Conservation (phyloP, 164 flowering plant genomes). For the Dillenia turbinata region DNA sequence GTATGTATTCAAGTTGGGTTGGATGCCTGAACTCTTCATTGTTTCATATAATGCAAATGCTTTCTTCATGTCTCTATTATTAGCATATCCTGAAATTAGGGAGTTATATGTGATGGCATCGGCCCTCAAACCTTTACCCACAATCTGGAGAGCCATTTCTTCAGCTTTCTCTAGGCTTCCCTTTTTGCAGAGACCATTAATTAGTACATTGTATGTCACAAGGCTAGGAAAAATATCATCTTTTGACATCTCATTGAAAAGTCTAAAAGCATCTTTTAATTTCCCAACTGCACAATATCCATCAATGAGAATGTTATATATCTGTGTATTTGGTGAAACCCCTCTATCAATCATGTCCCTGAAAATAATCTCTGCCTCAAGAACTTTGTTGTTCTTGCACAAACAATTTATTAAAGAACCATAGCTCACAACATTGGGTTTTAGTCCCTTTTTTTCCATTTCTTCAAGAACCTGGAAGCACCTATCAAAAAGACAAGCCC, state of each 20-base stretch:
- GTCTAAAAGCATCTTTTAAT: slow-evolving; percentile 37
- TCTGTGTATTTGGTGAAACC: slow-evolving; percentile 42
- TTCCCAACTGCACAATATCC: slow-evolving; percentile 49
- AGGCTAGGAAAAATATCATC: slow-evolving; percentile 41
- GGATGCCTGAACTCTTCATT: slow-evolving; percentile 42
- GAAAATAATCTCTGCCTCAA: slow-evolving; percentile 55
- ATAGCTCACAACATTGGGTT: slow-evolving; percentile 61
- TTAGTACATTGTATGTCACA: slow-evolving; percentile 68
- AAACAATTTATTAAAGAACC: slow-evolving; percentile 62
- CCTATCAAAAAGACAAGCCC: slow-evolving; percentile 32
- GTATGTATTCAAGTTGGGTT: slow-evolving; percentile 53
- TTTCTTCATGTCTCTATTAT: slow-evolving; percentile 31
- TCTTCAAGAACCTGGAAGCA: slow-evolving; percentile 62
- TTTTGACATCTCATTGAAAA: slow-evolving; percentile 42
- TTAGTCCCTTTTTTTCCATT: slow-evolving; percentile 49
- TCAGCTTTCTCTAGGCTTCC: slow-evolving; percentile 54
- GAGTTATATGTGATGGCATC: slow-evolving; percentile 79
- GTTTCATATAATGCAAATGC: slow-evolving; percentile 46
- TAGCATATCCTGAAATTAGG: slow-evolving; percentile 51
- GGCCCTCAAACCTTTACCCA: slow-evolving; percentile 38
- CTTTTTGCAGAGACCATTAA: slow-evolving; percentile 53
- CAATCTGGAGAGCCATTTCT: slow-evolving; percentile 32
- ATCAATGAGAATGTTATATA: slow-evolving; percentile 66
- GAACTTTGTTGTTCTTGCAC: slow-evolving; percentile 52
- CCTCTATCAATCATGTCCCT: slow-evolving; percentile 44